Evolutionary conservation across 108 stramenopile species (phyloP).

Genomic region (Fistulifera solaris): DNA sequence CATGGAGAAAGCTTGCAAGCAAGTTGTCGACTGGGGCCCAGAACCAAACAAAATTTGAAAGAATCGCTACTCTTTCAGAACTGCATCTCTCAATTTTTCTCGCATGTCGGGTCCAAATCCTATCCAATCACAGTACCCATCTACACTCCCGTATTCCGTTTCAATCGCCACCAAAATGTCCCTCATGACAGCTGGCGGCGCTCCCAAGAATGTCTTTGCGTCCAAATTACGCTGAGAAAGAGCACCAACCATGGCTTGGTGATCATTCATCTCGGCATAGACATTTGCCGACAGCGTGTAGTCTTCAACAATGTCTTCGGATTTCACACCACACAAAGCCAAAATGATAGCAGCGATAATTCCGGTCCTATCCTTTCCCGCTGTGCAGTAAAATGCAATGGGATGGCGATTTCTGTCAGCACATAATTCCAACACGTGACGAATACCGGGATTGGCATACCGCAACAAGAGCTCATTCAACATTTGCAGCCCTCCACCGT

Average conservation of each 20-base stretch:
- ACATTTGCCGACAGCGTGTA: conserved; percentile 85
- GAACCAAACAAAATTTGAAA: too few species aligned
- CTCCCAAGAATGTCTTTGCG: conserved; percentile 83
- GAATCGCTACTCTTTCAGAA: conserved; percentile 20
- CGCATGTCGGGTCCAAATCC: conserved; percentile 75
- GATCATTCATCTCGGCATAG: conserved; percentile 88
- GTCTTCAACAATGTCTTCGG: conserved; percentile 82
- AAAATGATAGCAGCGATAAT: conserved; percentile 81
- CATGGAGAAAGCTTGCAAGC: too few species aligned
- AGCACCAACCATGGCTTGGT: conserved; percentile 90
- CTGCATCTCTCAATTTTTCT: conserved; percentile 57
- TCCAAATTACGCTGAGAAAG: conserved; percentile 77
- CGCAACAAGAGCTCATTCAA: conserved; percentile 79
- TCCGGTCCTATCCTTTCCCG: conserved; percentile 89
- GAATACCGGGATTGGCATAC: conserved; percentile 77
- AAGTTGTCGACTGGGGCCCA: too few species aligned
- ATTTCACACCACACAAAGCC: conserved; percentile 47
- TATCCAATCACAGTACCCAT: conserved; percentile 81
- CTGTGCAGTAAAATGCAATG: conserved; percentile 88
- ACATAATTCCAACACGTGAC: conserved; percentile 69
- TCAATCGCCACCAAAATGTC: conserved; percentile 67
- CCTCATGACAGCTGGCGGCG: conserved; percentile 81
- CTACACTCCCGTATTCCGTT: conserved; percentile 67
- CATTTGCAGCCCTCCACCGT: conserved; percentile 84
- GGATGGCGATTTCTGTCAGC: conserved; percentile 74